Conservation (phyloP, 2,329 filamentous ascomycete species). For the Fusarium sp. region DNA sequence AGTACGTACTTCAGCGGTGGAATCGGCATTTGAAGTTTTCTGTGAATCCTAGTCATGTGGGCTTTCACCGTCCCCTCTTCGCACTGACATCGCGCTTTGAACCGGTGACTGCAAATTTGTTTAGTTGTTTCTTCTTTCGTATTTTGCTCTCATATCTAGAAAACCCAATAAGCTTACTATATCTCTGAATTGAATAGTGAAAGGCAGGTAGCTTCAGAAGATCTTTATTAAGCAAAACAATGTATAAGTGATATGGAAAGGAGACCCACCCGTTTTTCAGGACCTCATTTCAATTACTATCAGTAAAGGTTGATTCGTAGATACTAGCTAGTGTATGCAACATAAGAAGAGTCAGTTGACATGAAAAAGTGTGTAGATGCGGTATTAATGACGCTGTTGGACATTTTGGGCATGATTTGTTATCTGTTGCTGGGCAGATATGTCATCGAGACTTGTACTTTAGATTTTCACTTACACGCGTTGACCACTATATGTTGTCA, state of each 20-base stretch:
- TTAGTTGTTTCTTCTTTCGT: neutral
- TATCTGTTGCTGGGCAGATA: neutral
- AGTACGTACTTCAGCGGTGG: neutral
- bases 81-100: neutral
- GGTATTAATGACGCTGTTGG: neutral
- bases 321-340: neutral
- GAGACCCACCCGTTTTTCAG: neutral
- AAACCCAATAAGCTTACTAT: neutral
- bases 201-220: neutral
- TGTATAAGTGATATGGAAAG: neutral
- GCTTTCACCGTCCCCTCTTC: conserved; percentile 5
- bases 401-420: neutral
- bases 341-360: conserved; percentile 1
- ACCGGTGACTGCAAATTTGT: neutral
- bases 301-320: neutral
- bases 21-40: neutral
- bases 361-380: neutral
- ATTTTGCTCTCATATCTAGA: neutral
- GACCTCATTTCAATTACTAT: neutral
- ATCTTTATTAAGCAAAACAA: neutral
- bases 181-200: neutral
- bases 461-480: neutral
- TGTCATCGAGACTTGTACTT: neutral
- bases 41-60: neutral
- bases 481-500: neutral